Evolutionary conservation across 345 rosid species (phyloP).

Genomic region (Eucalyptus coolabah): DNA sequence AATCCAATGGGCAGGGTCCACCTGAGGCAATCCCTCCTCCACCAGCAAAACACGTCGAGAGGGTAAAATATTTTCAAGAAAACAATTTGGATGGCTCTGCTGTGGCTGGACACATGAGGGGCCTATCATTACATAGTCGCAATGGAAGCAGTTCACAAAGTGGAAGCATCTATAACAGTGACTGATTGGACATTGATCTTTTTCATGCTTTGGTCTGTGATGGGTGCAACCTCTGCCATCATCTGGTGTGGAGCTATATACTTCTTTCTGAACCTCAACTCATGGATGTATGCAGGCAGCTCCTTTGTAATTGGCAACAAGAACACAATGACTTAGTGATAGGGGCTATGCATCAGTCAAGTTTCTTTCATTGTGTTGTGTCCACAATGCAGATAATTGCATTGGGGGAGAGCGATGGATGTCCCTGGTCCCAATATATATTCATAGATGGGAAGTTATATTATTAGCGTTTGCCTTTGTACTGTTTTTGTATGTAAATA

Average conservation of each 20-base stretch:
- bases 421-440: not conserved
- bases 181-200: constrained; percentile 14
- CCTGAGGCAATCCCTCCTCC: constrained; percentile 87
- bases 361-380: not conserved
- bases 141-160: constrained; percentile 81
- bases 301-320: not conserved
- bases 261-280: not conserved
- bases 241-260: not conserved
- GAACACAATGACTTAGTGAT: not conserved
- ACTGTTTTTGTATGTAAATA: not conserved
- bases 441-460: not conserved
- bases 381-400: not conserved
- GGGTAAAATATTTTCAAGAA: constrained; percentile 85
- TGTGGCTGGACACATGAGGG: constrained; percentile 57
- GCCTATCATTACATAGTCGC: constrained; percentile 76
- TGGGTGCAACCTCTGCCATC: not conserved
- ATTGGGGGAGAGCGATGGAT: not conserved
- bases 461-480: not conserved
- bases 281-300: not conserved
- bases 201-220: not conserved
- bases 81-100: constrained; percentile 57
- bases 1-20: constrained; percentile 21
- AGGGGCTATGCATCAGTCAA: not conserved
- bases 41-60: constrained; percentile 80
- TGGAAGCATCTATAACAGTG: constrained; percentile 74